Percentiles rank a stretch among this genome's conserved stretches.
These are phyloP conservation scores for Clonostachys byssicola DNA, from an alignment of 2,329 filamentous ascomycete species.

Conservation along the genomic window DNA sequence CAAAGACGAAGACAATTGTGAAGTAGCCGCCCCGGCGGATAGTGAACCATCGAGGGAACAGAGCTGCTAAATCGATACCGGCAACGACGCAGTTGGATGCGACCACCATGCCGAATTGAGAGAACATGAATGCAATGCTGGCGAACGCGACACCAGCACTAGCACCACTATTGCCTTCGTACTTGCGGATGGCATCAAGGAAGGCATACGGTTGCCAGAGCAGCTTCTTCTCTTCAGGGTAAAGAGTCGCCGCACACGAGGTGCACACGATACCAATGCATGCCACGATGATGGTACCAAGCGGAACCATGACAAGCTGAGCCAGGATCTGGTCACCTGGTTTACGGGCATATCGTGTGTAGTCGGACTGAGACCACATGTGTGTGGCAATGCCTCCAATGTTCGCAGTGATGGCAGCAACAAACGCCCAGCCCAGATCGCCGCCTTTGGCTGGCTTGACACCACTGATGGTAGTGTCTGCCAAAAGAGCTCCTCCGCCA, in stretches of 20 bases:
- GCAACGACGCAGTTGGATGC: slow-evolving; percentile 47
- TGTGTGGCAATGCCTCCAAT: slow-evolving; percentile 19
- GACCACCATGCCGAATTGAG: slow-evolving; percentile 54
- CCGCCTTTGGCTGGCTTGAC: slow-evolving; percentile 9
- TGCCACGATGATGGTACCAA: slow-evolving; percentile 14
- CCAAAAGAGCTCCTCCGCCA: slow-evolving; percentile 13
- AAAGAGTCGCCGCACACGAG: slow-evolving; percentile 16
- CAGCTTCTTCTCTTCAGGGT: slow-evolving; percentile 11
- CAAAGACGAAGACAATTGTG: slow-evolving; percentile 8
- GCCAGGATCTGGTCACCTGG: slow-evolving; percentile 18
- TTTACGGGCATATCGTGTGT: slow-evolving; percentile 18
- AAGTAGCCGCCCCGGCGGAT: slow-evolving; percentile 49
- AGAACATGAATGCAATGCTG: slow-evolving; percentile 47
- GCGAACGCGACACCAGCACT: slow-evolving; percentile 37
- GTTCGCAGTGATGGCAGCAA: slow-evolving; percentile 17
- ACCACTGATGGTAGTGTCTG: slow-evolving; percentile 6
- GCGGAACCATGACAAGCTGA: slow-evolving; percentile 12
- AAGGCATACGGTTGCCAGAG: slow-evolving; percentile 20
- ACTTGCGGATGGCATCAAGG: slow-evolving; percentile 10
- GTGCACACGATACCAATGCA: slow-evolving; percentile 20
- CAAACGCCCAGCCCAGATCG: slow-evolving; percentile 15
- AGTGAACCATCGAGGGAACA: slow-evolving; percentile 47
- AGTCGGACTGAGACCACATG: slow-evolving; percentile 20
- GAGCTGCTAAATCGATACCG: slow-evolving; percentile 42
- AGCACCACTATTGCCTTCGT: slow-evolving; percentile 25